Evolutionary conservation across 306 rosid species (phyloP), one percentile per base, ranked within the genome.

Genomic region (Crataegus laevigata): DNA sequence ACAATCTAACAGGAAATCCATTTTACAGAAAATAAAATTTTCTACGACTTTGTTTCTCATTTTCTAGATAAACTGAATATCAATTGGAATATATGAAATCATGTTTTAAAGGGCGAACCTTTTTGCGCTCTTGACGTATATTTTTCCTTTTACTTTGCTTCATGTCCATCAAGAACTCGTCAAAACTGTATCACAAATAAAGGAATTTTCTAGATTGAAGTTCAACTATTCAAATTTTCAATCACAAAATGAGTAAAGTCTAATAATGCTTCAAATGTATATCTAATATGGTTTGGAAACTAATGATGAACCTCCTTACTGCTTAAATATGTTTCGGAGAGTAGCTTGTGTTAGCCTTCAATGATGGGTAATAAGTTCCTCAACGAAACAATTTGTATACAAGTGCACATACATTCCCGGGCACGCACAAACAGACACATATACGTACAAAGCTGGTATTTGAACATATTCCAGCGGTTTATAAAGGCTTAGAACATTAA

Each of bases 161-260:
- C 96, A 94, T 82, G 88, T 94, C 98, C 94, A 91, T 89, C 87
- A 94, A 85, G 81, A 94, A 94, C 68, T 94, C 96, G 71, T 94
- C 91, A 83, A 94, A 94, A 83, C 98, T 91, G 90, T 76, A 75
- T 66, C 72, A 66, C 19, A 80, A 15, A 71, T 32, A 71, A 30
- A 25, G 22, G 29, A 28, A 69, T 29, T 28, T 69, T 69, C 26
- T 69, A 28, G 2, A n/a, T 68, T 45, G 5, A 68, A 25, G 11
- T 68, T 45, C 10, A 68, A 25, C 40, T 18, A 28, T 50, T 26
- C 25, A 51, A 69, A 54, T 19, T 50, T 51, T 29, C 21, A 21
- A 30, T 69, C 62, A 51, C 42, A 51, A 21, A 14, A 18, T 30
- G 54, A 5, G 1, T 2, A 18, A 10, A 29, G 21, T 21, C 21